Conservation (phyloP, 148 eudicot genomes). For the Agrostemma githago region DNA sequence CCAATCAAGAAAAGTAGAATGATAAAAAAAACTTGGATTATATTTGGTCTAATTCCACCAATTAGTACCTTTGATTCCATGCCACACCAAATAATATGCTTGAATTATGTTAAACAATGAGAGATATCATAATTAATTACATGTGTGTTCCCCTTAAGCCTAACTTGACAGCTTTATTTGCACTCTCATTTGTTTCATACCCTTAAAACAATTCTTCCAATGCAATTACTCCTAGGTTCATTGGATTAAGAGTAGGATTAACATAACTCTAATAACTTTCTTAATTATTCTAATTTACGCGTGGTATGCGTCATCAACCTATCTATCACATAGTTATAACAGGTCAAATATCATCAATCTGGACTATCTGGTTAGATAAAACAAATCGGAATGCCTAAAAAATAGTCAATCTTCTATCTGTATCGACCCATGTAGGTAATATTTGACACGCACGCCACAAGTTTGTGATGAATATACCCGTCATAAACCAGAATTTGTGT, state of each 20-base stretch:
- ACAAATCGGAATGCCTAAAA: too few relatives aligned
- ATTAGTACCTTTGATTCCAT: slow-evolving; percentile 11
- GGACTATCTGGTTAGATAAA: too few relatives aligned
- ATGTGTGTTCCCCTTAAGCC: slow-evolving; percentile 23
- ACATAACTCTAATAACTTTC: background rate
- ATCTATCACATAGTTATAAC: background rate
- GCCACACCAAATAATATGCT: slow-evolving; percentile 10
- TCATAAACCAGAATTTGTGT: too few relatives aligned
- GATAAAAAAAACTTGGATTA: background rate
- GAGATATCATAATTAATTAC: background rate
- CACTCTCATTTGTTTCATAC: slow-evolving; percentile 27
- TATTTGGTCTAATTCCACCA: slow-evolving; percentile 13
- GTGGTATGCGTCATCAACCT: slow-evolving; percentile 29
- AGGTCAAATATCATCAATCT: too few relatives aligned
- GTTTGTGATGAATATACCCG: too few relatives aligned
- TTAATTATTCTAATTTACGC: slow-evolving; percentile 24
- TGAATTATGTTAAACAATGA: slow-evolving; percentile 2
- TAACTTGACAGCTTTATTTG: slow-evolving; percentile 30
- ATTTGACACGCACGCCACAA: too few relatives aligned
- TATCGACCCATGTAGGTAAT: too few relatives aligned
- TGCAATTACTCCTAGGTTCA: slow-evolving; percentile 19
- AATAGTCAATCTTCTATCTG: too few relatives aligned
- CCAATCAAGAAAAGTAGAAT: background rate
- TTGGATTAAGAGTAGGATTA: slow-evolving; percentile 32
- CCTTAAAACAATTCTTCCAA: slow-evolving; percentile 21